Percentiles rank a stretch among this genome's conserved stretches.
These are phyloP conservation scores for Cupressus sempervirens DNA, from an alignment of 75 land plant species.

Conservation along the genomic window DNA sequence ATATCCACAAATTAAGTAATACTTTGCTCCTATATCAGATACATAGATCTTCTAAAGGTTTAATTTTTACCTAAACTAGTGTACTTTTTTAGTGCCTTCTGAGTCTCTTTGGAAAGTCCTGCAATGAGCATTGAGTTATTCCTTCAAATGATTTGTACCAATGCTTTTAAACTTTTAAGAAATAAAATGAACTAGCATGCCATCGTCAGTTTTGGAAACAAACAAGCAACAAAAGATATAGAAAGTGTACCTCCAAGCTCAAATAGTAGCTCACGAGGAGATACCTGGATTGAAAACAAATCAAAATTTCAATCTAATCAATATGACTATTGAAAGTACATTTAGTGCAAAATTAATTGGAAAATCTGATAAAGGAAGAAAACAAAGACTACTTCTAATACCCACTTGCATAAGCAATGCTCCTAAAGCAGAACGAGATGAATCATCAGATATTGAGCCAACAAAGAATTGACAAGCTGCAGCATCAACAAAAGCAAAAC, in stretches of 20 bases:
- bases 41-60: not conserved
- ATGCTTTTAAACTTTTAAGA: not conserved
- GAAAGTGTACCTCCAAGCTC: conserved; percentile 61
- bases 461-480: conserved; percentile 82
- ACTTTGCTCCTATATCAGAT: not conserved
- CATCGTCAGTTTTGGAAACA: not conserved
- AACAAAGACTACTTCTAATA: not conserved
- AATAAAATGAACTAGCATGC: not conserved
- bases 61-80: conserved; percentile 42
- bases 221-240: conserved; percentile 12
- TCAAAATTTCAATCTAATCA: not conserved
- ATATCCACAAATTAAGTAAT: not conserved
- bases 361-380: conserved; percentile 12
- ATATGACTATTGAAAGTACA: not conserved
- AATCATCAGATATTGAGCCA: conserved; percentile 82
- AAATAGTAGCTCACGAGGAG: conserved; percentile 80
- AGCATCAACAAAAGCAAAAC: conserved; percentile 95
- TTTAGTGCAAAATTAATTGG: not conserved
- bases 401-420: conserved; percentile 84
- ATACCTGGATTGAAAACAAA: conserved; percentile 42
- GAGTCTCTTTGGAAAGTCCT: conserved; percentile 77
- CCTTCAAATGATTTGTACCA: not conserved
- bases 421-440: conserved; percentile 67
- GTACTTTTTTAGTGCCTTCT: conserved; percentile 56
- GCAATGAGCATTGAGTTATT: conserved; percentile 17